A percentile compares a stretch with the other conserved stretches of the same genome.
Evolutionary conservation across 805 yeast species (phyloP).

Genomic region (Suhomyces pyralidae): DNA sequence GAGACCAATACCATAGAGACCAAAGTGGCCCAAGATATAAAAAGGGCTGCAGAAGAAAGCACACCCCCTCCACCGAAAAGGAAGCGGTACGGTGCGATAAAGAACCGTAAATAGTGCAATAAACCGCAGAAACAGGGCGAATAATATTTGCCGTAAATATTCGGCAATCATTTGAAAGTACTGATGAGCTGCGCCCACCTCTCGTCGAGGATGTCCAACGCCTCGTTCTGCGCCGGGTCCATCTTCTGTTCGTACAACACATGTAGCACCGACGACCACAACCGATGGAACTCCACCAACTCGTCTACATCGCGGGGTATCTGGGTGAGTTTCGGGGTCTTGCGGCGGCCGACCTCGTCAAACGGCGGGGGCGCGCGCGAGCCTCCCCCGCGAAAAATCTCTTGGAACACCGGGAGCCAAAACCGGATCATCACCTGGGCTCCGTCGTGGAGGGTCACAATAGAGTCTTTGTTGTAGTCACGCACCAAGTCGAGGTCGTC

Average conservation of each 20-base stretch:
- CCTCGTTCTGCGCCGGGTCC: constrained; percentile 23
- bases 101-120: neutral
- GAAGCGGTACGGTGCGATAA: constrained; percentile 1
- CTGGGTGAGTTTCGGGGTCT: constrained; percentile 9
- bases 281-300: constrained; percentile 40
- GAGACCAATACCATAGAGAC: neutral
- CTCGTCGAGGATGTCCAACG: constrained; percentile 13
- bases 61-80: neutral
- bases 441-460: constrained; percentile 41
- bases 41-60: neutral
- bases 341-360: constrained; percentile 13
- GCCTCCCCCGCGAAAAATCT: constrained; percentile 32
- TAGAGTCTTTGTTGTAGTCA: constrained; percentile 41
- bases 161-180: neutral
- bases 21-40: neutral
- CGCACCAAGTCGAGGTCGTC: constrained; percentile 49
- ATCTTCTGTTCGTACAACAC: constrained; percentile 38
- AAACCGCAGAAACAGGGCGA: too few species aligned
- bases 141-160: too few species aligned
- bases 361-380: constrained; percentile 15
- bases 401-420: constrained; percentile 58
- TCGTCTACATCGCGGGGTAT: constrained; percentile 11
- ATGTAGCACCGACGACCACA: constrained; percentile 50
- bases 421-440: constrained; percentile 41
- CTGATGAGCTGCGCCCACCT: constrained; percentile 12